These are phyloP conservation scores for Pholiota molesta DNA, from an alignment of 768 basidiomycete species.

Conservation along the genomic window DNA sequence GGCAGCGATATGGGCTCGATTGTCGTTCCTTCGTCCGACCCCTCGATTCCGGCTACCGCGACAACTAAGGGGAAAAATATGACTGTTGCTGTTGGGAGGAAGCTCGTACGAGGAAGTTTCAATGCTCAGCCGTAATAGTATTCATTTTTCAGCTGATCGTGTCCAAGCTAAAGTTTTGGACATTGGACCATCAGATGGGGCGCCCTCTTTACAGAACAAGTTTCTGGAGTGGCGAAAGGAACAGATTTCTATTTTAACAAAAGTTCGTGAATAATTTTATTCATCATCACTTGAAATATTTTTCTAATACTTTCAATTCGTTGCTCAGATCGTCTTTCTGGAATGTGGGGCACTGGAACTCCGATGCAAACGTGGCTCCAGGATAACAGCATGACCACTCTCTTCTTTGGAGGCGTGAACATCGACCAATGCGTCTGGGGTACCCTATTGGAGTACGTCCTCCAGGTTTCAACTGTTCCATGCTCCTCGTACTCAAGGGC, in stretches of 20 bases:
- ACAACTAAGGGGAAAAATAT: slow-evolving; percentile 24
- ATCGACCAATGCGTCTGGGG: slow-evolving; percentile 39
- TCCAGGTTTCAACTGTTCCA: background rate
- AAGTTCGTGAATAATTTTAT: slow-evolving; percentile 21
- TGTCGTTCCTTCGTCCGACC: slow-evolving; percentile 24
- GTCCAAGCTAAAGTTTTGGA: background rate
- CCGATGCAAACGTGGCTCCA: slow-evolving; percentile 37
- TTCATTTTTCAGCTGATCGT: background rate
- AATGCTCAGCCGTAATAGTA: slow-evolving; percentile 33
- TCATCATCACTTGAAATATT: background rate
- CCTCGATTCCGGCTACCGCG: slow-evolving; percentile 22
- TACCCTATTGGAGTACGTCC: slow-evolving; percentile 30
- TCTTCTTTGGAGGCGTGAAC: slow-evolving; percentile 38
- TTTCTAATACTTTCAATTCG: background rate
- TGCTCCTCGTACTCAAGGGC: background rate
- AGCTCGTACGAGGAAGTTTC: slow-evolving; percentile 33
- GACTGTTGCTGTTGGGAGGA: slow-evolving; percentile 32
- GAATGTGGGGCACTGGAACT: slow-evolving; percentile 37
- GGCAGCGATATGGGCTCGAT: slow-evolving; percentile 37
- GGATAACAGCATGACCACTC: slow-evolving; percentile 34
- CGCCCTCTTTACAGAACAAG: slow-evolving; percentile 29
- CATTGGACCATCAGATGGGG: slow-evolving; percentile 20
- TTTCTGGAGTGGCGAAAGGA: slow-evolving; percentile 31
- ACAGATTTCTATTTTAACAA: slow-evolving; percentile 39
- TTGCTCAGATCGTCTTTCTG: slow-evolving; percentile 30